A percentile compares a stretch with the other conserved stretches of the same genome.
Evolutionary conservation across 768 basidiomycete genomes (phyloP).

Genomic region (Mrakia frigida): DNA sequence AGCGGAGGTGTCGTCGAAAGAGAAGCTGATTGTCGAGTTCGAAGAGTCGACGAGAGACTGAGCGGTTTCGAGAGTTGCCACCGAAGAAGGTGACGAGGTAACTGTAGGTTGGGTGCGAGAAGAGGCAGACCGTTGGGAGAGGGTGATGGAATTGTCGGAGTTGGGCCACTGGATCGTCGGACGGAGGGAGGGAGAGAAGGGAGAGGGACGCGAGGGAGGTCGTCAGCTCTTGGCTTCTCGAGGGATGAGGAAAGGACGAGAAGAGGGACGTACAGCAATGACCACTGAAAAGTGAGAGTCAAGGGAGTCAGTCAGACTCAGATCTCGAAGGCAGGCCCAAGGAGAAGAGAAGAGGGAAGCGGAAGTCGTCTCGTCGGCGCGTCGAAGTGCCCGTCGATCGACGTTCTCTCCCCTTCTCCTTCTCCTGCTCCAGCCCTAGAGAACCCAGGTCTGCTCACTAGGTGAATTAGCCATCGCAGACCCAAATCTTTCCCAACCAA

Average conservation of each 20-base stretch:
- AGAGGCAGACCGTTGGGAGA: constrained; percentile 7
- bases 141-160: neutral
- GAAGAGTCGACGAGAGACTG: neutral
- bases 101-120: constrained; percentile 1
- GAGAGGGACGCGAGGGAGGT: neutral
- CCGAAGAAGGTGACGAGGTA: neutral
- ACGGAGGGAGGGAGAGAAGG: neutral
- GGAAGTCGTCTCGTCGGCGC: neutral
- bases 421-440: too few species aligned
- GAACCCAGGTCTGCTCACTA: too few species aligned
- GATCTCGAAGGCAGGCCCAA: neutral
- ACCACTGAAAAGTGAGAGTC: neutral
- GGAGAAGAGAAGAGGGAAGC: neutral
- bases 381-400: neutral
- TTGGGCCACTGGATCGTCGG: constrained; percentile 2
- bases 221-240: neutral
- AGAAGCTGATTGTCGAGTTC: constrained; percentile 4
- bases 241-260: neutral
- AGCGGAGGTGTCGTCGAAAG: neutral
- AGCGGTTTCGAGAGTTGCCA: constrained; percentile 8
- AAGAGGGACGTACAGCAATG: neutral
- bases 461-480: constrained; percentile 13
- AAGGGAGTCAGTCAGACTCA: neutral
- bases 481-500: neutral
- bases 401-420: neutral